Conservation (phyloP, 139 green algal species). For the Micractinium conductrix region DNA sequence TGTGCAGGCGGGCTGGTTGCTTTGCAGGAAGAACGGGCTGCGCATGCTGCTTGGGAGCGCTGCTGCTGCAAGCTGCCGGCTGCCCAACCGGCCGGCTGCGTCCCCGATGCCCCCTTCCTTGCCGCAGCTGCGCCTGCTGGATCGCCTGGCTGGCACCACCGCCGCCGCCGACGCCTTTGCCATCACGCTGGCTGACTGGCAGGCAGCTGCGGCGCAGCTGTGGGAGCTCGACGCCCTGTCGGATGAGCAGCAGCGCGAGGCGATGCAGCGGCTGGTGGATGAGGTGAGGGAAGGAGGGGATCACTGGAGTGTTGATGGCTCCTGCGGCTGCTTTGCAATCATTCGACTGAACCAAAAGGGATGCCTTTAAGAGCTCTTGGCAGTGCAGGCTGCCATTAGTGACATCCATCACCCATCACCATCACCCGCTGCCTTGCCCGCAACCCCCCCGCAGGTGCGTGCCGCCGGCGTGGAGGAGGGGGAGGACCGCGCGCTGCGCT, state of each 20-base stretch:
- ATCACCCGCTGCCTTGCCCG: too few species aligned
- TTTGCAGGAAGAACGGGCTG: not conserved
- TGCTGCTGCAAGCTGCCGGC: not conserved
- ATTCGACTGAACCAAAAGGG: too few species aligned
- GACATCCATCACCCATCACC: too few species aligned
- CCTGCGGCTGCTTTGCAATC: too few species aligned
- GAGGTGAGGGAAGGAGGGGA: too few species aligned
- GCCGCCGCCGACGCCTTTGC: conserved; percentile 31
- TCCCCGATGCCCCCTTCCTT: not conserved
- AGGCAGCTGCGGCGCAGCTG: conserved; percentile 46
- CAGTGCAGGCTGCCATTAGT: too few species aligned
- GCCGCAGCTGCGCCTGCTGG: conserved; percentile 74
- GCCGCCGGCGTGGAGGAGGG: conserved; percentile 34
- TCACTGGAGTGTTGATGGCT: too few species aligned
- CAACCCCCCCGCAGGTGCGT: conserved; percentile 37
- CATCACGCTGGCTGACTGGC: not conserved
- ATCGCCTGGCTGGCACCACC: conserved; percentile 65
- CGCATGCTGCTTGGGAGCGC: not conserved
- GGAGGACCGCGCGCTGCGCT: conserved; percentile 59
- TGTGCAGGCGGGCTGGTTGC: not conserved
- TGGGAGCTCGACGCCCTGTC: conserved; percentile 58
- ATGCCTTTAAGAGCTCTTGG: too few species aligned
- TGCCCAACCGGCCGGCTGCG: not conserved
- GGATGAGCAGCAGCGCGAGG: conserved; percentile 58
- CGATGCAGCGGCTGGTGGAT: too few species aligned